phyloP scores from a whole-genome alignment of 768 basidiomycete genomes.

The Trametes elegans region DNA sequence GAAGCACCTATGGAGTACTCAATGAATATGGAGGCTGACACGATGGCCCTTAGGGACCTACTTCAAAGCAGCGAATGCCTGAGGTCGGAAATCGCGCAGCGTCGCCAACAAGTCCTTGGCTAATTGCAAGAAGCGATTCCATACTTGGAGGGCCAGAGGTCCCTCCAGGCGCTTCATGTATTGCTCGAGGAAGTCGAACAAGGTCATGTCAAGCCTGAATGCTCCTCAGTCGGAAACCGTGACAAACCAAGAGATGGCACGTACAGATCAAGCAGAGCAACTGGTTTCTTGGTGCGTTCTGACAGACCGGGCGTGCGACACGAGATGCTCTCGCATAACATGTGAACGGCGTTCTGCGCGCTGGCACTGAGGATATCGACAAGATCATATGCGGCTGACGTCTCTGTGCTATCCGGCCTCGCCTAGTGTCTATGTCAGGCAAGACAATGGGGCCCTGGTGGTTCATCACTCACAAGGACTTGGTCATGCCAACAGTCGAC shows the following conservation, averaged over 20 bases:
- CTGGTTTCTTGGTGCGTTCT: conserved; percentile 60
- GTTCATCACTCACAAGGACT: conserved; percentile 37
- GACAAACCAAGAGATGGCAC: conserved; percentile 25
- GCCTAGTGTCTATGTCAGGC: background rate
- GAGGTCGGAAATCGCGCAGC: conserved; percentile 65
- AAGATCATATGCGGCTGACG: conserved; percentile 69
- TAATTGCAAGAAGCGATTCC: conserved; percentile 75
- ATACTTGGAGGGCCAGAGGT: conserved; percentile 90
- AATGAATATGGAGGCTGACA: background rate
- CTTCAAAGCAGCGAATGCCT: conserved; percentile 73
- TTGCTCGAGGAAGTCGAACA: conserved; percentile 88
- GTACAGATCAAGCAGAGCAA: conserved; percentile 60
- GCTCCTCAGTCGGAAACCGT: too few species aligned
- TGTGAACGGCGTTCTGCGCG: conserved; percentile 83
- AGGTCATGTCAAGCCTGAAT: conserved; percentile 60
- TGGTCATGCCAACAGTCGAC: conserved; percentile 80
- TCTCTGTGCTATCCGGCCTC: conserved; percentile 17
- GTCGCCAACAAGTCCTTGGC: conserved; percentile 73
- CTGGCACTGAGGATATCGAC: conserved; percentile 81
- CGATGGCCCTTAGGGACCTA: too few species aligned
- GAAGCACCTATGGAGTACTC: conserved; percentile 52
- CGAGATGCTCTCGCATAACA: conserved; percentile 82
- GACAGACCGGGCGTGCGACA: conserved; percentile 52
- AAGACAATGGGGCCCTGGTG: background rate
- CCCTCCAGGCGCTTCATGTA: conserved; percentile 85